phyloP scores from a whole-genome alignment of 2,329 filamentous ascomycete genomes.

The Phialophora tarda region DNA sequence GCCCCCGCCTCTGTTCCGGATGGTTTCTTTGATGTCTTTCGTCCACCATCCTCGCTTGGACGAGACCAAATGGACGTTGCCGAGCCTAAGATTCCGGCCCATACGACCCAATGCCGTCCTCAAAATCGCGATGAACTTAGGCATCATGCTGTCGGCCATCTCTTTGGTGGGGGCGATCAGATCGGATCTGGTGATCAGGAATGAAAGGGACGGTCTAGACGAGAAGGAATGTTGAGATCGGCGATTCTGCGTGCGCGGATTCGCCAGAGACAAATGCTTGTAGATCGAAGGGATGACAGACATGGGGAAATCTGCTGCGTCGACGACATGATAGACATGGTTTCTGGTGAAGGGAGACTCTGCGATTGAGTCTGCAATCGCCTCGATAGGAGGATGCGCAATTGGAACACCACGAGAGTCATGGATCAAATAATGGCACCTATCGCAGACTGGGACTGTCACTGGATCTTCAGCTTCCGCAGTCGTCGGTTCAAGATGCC shows the following conservation, averaged over 20 bases:
- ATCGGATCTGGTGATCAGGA: slow-evolving; percentile 89
- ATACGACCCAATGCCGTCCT: slow-evolving; percentile 73
- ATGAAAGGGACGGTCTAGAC: slow-evolving; percentile 68
- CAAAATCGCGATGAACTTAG: slow-evolving; percentile 77
- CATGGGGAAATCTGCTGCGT: slow-evolving; percentile 96
- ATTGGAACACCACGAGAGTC: slow-evolving; percentile 75
- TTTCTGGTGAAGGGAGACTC: slow-evolving; percentile 91
- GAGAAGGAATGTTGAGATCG: slow-evolving; percentile 58
- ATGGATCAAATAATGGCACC: slow-evolving; percentile 82
- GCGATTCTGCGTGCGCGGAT: slow-evolving; percentile 79
- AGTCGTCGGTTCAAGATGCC: slow-evolving; percentile 4
- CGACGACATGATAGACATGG: slow-evolving; percentile 92
- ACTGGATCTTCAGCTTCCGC: slow-evolving; percentile 16
- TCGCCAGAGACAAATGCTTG: slow-evolving; percentile 70
- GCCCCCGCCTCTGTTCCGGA: slow-evolving; percentile 81
- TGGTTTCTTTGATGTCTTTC: slow-evolving; percentile 79
- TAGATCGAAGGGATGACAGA: slow-evolving; percentile 82
- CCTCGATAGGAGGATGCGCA: slow-evolving; percentile 78
- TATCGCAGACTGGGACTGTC: slow-evolving; percentile 72
- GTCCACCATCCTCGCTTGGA: slow-evolving; percentile 92
- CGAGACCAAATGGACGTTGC: slow-evolving; percentile 86
- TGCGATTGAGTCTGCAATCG: slow-evolving; percentile 80
- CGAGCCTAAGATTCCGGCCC: slow-evolving; percentile 75
- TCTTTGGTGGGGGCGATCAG: slow-evolving; percentile 81
- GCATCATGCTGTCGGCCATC: slow-evolving; percentile 84